Base-by-base conservation (phyloP, 345 rosid species). In the Gossypium thurberi region DNA sequence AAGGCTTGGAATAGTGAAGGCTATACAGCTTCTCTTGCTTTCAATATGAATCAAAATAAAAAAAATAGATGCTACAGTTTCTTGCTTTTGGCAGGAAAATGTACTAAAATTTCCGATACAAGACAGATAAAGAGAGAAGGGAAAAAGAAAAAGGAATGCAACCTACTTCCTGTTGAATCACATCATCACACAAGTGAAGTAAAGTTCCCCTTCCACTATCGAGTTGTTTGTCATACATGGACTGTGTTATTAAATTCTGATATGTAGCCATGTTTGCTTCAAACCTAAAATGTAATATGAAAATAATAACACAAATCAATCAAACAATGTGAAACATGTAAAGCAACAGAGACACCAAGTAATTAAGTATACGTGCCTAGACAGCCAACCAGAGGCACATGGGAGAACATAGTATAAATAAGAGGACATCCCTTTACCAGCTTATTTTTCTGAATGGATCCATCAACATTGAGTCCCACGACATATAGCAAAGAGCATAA, bases 201-300 rank as follows among this genome's bases (percentile, higher is more conserved):
- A 95, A 92, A 18, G 99, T 95, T 59, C 99, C 99, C 84, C 65
- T 89, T 77, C 99, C 99, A 78, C 99, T 95, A 77, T 92, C 99
- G 48, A 95, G 87, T 74, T 92, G 99, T 76, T 95, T 95, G 79
- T 95, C 98, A 76, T 92, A 95, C 96, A 93, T 89, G 69, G 98
- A 95, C 79, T 89, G 92, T 3, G 97, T 92, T 61, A 95, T 95
- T 83, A 95, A 81, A 82, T 87, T 92, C 85, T 89, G 98, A 81
- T 95, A 95, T 10, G 83, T 75, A 69, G 92, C 96, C 87, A 95
- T 69, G 79, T 92, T 95, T 78, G 76, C 80, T 87, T 95, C 91
- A 79, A 91, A 95, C 85, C 99, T 95, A 78, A 76, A 80, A 18
- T 63, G 23, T 74, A 65, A 72, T 55, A 55, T 66, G 78, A 76